Conservation (phyloP, 1,284 basidiomycete genomes). For the Puccinia horiana region DNA sequence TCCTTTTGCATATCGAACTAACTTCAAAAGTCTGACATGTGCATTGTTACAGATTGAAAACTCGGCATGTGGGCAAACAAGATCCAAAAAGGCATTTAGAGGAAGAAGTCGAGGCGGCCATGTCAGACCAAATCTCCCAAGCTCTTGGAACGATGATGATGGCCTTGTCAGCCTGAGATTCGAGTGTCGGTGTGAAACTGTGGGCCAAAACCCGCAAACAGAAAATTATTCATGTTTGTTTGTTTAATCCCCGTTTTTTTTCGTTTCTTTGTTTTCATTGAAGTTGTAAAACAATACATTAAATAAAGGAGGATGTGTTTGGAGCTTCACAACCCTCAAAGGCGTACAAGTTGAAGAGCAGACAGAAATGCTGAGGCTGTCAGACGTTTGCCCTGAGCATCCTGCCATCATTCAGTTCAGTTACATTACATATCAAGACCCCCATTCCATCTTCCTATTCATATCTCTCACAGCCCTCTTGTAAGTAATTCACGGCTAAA, state of each 20-base stretch:
- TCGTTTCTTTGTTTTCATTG: background rate
- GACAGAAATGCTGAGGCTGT: background rate
- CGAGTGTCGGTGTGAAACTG: background rate
- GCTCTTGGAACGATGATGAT: slow-evolving; percentile 52
- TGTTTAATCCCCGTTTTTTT: background rate
- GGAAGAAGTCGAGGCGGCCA: slow-evolving; percentile 92
- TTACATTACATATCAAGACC: no score
- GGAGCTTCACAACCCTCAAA: background rate
- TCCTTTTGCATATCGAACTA: background rate
- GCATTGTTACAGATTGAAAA: slow-evolving; percentile 33
- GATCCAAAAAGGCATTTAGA: slow-evolving; percentile 95
- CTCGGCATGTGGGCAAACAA: slow-evolving; percentile 84
- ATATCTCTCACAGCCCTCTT: no score
- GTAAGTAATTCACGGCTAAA: no score
- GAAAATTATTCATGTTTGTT: background rate
- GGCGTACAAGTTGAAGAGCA: background rate
- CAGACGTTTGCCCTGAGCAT: no score
- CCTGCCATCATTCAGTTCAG: no score
- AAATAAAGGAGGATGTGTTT: background rate
- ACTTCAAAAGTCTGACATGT: background rate
- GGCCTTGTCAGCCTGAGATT: slow-evolving; percentile 39
- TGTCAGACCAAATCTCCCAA: slow-evolving; percentile 92
- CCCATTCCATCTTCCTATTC: no score
- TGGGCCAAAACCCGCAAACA: background rate
- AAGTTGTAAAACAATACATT: slow-evolving; percentile 8